These are phyloP conservation scores for Allium sativum DNA, from an alignment of 106 monocot species.

Conservation along the genomic window DNA sequence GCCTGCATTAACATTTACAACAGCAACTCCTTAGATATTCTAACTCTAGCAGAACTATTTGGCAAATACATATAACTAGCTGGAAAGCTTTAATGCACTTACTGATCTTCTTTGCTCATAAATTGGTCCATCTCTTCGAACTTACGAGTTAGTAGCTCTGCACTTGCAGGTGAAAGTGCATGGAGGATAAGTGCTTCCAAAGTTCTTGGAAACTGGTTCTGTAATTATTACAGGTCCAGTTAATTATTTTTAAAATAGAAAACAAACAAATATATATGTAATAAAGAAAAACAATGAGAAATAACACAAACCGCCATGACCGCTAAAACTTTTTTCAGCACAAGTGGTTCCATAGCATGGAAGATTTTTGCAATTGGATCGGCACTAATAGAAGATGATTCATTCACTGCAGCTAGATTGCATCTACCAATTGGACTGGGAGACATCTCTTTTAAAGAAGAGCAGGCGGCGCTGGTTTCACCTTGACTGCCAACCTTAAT, in stretches of 20 bases:
- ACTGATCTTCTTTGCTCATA: slow-evolving; percentile 63
- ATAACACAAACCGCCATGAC: slow-evolving; percentile 5
- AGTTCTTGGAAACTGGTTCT: slow-evolving; percentile 79
- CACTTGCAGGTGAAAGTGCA: slow-evolving; percentile 51
- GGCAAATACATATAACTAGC: not conserved
- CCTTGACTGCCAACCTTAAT: slow-evolving; percentile 20
- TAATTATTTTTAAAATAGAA: no score
- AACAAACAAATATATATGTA: not conserved
- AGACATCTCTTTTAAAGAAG: slow-evolving; percentile 3
- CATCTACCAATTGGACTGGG: slow-evolving; percentile 1
- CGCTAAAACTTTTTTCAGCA: slow-evolving; percentile 36
- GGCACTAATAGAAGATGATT: slow-evolving; percentile 11
- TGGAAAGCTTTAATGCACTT: not conserved
- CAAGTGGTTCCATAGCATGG: slow-evolving; percentile 36
- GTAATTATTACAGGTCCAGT: slow-evolving; percentile 7
- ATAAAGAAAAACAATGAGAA: not conserved
- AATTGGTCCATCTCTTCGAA: slow-evolving; percentile 82
- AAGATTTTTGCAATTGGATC: slow-evolving; percentile 58
- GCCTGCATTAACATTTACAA: slow-evolving; percentile 28
- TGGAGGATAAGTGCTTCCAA: slow-evolving; percentile 73
- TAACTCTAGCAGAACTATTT: not conserved
- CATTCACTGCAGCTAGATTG: slow-evolving; percentile 5
- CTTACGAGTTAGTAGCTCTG: slow-evolving; percentile 87
- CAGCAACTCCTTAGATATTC: not conserved
- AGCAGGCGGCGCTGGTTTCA: slow-evolving; percentile 4